Percentiles rank a stretch among this genome's conserved stretches.
phyloP scores from a whole-genome alignment of 2,329 filamentous ascomycete genomes.

The Calonectria leucothoes region DNA sequence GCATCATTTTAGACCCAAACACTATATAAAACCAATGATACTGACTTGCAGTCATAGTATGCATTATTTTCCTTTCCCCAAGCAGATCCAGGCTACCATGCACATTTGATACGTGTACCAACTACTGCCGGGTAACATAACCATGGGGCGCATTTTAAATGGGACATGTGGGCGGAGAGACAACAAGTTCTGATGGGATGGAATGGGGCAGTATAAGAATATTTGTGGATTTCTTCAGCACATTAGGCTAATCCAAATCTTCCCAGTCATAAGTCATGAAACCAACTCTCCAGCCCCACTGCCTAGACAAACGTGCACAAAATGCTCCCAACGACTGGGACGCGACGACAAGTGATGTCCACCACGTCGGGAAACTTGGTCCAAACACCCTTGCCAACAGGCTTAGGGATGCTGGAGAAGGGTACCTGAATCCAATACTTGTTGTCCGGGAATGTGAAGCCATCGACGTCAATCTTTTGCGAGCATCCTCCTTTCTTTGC shows the following conservation, averaged over 20 bases:
- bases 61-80: too few relatives aligned
- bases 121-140: too few relatives aligned
- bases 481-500: not conserved
- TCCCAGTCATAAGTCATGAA: too few relatives aligned
- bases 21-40: too few relatives aligned
- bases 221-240: not conserved
- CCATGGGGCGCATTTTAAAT: too few relatives aligned
- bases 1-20: too few relatives aligned
- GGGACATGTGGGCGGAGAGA: not conserved
- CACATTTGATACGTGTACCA: too few relatives aligned
- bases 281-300: not conserved
- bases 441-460: not conserved
- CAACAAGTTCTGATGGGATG: not conserved
- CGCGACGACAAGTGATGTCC: not conserved
- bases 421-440: not conserved
- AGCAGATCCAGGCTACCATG: too few relatives aligned
- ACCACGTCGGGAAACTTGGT: not conserved
- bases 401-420: not conserved
- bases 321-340: not conserved
- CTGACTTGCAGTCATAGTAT: too few relatives aligned
- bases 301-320: not conserved
- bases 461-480: conserved; percentile 1
- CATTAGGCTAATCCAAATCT: not conserved
- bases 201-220: not conserved
- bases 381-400: not conserved